phyloP scores from a whole-genome alignment of 768 basidiomycete genomes.

The Kwoniella europaea region DNA sequence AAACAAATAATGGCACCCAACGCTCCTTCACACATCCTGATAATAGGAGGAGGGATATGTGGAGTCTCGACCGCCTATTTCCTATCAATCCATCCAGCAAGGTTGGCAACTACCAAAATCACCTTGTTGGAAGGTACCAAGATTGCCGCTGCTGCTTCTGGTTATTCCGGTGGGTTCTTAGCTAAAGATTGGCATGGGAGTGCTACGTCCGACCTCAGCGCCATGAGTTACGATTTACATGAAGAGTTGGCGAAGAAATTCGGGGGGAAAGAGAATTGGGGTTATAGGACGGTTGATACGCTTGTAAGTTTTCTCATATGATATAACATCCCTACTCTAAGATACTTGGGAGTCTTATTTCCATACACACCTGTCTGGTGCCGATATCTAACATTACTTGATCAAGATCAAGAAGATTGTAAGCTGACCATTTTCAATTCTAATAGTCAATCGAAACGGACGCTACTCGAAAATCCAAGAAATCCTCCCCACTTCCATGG shows the following conservation, averaged over 20 bases:
- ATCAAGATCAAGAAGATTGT: too few species aligned
- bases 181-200: conserved; percentile 76
- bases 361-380: too few species aligned
- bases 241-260: conserved; percentile 72
- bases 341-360: too few species aligned
- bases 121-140: conserved; percentile 75
- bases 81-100: conserved; percentile 61
- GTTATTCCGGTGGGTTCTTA: conserved; percentile 63
- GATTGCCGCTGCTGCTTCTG: conserved; percentile 67
- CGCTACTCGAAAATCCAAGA: conserved; percentile 40
- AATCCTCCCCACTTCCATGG: conserved; percentile 44
- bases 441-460: conserved; percentile 47
- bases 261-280: conserved; percentile 75
- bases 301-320: conserved; percentile 29
- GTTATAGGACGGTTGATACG: conserved; percentile 72
- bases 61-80: conserved; percentile 85
- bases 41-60: conserved; percentile 86
- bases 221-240: conserved; percentile 76
- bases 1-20: conserved; percentile 1
- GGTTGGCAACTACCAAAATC: conserved; percentile 53
- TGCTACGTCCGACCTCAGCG: conserved; percentile 62
- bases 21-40: conserved; percentile 62
- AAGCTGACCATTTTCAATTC: not conserved
- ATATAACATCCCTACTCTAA: not conserved
- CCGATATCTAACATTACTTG: too few species aligned